phyloP scores from a whole-genome alignment of 2,329 filamentous ascomycete species.

The Aspergillus sp. region DNA sequence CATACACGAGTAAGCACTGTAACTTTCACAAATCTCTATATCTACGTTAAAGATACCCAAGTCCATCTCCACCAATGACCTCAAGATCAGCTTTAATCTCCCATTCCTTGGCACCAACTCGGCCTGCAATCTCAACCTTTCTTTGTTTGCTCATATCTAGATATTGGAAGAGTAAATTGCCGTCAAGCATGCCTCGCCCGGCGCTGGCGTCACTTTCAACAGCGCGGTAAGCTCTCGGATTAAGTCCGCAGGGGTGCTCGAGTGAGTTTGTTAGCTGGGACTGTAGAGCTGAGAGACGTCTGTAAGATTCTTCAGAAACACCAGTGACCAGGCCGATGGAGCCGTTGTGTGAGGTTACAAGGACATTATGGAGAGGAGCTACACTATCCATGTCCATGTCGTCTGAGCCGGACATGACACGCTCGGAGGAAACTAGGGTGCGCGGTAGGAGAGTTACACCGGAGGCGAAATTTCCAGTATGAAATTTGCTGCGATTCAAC shows the following conservation, averaged over 20 bases:
- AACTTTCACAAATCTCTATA: background rate
- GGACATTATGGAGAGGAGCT: constrained; percentile 52
- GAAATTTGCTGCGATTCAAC: constrained; percentile 83
- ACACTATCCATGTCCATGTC: constrained; percentile 39
- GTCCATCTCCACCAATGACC: constrained; percentile 61
- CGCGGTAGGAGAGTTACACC: constrained; percentile 74
- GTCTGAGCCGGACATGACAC: constrained; percentile 33
- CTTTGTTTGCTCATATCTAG: constrained; percentile 71
- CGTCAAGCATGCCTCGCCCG: constrained; percentile 72
- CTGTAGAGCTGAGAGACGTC: constrained; percentile 76
- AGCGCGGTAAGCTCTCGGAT: constrained; percentile 75
- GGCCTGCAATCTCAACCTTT: constrained; percentile 69
- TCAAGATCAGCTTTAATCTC: constrained; percentile 71
- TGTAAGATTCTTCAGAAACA: constrained; percentile 76
- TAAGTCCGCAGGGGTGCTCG: constrained; percentile 75
- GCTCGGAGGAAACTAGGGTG: constrained; percentile 51
- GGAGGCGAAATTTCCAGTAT: constrained; percentile 76
- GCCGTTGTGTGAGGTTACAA: constrained; percentile 74
- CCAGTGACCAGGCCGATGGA: constrained; percentile 74
- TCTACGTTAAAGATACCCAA: constrained; percentile 45
- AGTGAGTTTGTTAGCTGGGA: constrained; percentile 76
- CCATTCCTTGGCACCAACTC: constrained; percentile 68
- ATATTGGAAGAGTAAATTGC: constrained; percentile 72
- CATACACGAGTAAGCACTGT: background rate
- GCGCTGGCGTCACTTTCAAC: constrained; percentile 50